Evolutionary conservation across 225 moss, liverwort and hornwort genomes (phyloP).

Genomic region (Thuidium tamariscinum): DNA sequence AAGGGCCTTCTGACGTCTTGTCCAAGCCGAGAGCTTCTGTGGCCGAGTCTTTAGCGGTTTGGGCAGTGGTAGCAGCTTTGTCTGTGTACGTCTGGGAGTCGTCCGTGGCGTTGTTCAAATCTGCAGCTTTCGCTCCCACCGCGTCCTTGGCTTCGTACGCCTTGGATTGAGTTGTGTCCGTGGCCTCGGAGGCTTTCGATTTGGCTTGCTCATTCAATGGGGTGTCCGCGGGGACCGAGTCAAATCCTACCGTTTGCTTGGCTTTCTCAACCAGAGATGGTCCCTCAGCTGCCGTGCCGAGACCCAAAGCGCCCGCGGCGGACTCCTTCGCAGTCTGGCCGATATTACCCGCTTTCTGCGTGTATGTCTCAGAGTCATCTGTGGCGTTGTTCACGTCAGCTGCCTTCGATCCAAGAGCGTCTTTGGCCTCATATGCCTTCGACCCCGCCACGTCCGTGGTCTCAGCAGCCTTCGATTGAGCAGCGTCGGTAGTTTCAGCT

Average conservation of each 20-base stretch:
- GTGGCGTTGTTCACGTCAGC: slow-evolving; percentile 11
- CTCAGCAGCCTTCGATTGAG: background rate
- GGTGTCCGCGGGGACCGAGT: background rate
- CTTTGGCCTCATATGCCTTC: background rate
- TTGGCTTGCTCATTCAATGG: background rate
- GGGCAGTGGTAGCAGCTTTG: background rate
- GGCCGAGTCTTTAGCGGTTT: background rate
- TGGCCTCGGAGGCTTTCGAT: background rate
- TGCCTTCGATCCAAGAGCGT: background rate
- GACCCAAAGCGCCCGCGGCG: background rate
- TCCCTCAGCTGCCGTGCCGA: background rate
- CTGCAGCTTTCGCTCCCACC: background rate
- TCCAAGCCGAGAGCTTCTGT: background rate
- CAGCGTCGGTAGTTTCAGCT: background rate
- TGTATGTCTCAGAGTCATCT: slow-evolving; percentile 7
- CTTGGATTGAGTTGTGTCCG: background rate
- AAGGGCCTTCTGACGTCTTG: background rate
- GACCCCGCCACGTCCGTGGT: background rate
- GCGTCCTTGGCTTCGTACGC: background rate
- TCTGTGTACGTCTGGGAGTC: slow-evolving; percentile 21
- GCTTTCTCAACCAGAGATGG: slow-evolving; percentile 2
- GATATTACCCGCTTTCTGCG: background rate
- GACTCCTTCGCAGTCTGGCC: background rate
- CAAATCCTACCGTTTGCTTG: background rate
- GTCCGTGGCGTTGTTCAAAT: background rate